phyloP scores from a whole-genome alignment of 192 early-diverging fungal genomes.

The Anaeromyces robustus region DNA sequence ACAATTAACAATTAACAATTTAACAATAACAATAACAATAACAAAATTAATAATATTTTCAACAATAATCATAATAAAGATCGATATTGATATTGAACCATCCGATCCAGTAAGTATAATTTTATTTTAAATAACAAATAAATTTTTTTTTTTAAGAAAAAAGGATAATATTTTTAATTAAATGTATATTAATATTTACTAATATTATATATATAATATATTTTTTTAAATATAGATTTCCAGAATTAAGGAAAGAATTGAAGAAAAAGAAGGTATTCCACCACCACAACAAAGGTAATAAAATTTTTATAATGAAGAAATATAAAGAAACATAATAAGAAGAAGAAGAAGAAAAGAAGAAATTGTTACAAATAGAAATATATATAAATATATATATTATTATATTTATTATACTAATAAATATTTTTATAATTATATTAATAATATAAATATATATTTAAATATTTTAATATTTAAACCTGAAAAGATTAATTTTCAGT shows the following conservation, averaged over 20 bases:
- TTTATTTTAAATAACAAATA: background rate
- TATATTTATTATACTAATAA: background rate
- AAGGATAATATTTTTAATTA: background rate
- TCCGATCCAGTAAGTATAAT: constrained; percentile 34
- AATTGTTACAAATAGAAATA: too few relatives aligned
- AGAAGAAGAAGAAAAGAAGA: too few relatives aligned
- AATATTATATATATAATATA: background rate
- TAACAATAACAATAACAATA: too few relatives aligned
- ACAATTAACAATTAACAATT: too few relatives aligned
- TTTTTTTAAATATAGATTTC: constrained; percentile 29
- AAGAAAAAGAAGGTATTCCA: constrained; percentile 95
- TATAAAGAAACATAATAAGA: too few relatives aligned
- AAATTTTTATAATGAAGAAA: too few relatives aligned
- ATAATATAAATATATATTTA: too few relatives aligned
- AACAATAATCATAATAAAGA: constrained; percentile 42
- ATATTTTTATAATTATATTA: background rate
- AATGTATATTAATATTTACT: too few relatives aligned
- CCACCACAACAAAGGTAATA: constrained; percentile 73
- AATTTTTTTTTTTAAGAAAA: background rate
- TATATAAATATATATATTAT: background rate
- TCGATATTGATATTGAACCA: constrained; percentile 78
- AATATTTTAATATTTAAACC: constrained; percentile 2
- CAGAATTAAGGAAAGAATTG: constrained; percentile 79
- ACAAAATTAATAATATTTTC: too few relatives aligned
- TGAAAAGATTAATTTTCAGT: constrained; percentile 59